phyloP scores from a whole-genome alignment of 1,139 yeast species.

The Kodamaea derodonti region DNA sequence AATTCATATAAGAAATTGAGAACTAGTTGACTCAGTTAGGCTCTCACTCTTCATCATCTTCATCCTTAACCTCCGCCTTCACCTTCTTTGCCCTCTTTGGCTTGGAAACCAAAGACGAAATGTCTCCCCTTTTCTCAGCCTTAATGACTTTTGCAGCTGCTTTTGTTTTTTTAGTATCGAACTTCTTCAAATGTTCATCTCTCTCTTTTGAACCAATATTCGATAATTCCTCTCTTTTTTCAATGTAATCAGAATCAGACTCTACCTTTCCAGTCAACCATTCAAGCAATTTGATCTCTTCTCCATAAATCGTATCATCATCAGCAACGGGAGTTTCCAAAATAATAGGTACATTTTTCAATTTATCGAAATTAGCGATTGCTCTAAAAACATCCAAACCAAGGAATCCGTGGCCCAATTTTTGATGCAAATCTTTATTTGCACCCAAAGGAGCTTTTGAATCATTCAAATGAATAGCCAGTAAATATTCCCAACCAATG shows the following conservation, averaged over 20 bases:
- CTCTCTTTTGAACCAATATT: conserved; percentile 58
- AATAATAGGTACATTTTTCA: conserved; percentile 72
- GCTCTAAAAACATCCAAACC: conserved; percentile 82
- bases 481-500: conserved; percentile 70
- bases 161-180: conserved; percentile 27
- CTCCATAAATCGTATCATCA: conserved; percentile 63
- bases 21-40: too few relatives aligned
- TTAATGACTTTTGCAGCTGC: conserved; percentile 10
- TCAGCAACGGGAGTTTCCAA: conserved; percentile 81
- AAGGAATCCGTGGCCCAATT: conserved; percentile 82
- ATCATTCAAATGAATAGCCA: conserved; percentile 86
- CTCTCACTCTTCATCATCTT: conserved; percentile 2
- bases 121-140: conserved; percentile 2
- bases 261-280: conserved; percentile 56
- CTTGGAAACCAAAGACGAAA: conserved; percentile 3
- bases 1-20: too few relatives aligned
- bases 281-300: conserved; percentile 73
- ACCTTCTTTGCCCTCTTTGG: not conserved
- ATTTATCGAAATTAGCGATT: conserved; percentile 63
- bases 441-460: conserved; percentile 93
- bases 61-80: conserved; percentile 5
- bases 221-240: conserved; percentile 47
- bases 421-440: conserved; percentile 87
- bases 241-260: conserved; percentile 54
- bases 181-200: conserved; percentile 43